Base-by-base conservation (phyloP, 2,329 filamentous ascomycete species). In the Talaromyces sp. region DNA sequence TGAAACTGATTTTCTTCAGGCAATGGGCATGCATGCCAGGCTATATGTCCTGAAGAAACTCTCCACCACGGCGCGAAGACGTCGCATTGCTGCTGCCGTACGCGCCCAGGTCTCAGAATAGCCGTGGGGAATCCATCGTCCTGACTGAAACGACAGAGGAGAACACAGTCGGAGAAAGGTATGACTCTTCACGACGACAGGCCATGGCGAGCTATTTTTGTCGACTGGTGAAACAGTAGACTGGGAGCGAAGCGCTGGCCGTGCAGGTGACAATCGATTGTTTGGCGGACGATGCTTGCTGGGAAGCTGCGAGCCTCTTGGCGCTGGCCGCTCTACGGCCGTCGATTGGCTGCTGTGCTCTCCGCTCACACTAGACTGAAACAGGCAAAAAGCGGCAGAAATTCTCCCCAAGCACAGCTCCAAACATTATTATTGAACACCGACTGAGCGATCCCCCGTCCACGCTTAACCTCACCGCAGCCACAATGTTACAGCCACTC, bases 401-500 rank as follows among this genome's bases (percentile, higher is more conserved):
- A 71, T 74, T 73, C 71, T 75, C 59, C 61, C 46, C 32, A 35
- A 14, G 11, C 35, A n/a, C 24, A 46, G 43, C 43, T 46, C 43
- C 21, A 46, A 46, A 46, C 14, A 17, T 7, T n/a, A 17, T 38
- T n/a, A 17, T n/a, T n/a, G 17, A 17, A 13, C 19, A 46, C 19
- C 19, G 21, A 46, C 9, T 46, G 8, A 41, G 11, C n/a, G 38
- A 41, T 8, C n/a, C 19, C 21, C 11, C 13, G n/a, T 46, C 43
- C 43, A 11, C 43, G 43, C n/a, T 19, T 19, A 46, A 46, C 21
- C 43, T 46, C 43, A 19, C 43, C 43, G n/a, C 43, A 46, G 21
- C 43, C 31, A 59, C 35, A 69, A 78, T 79, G 73, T 70, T 78
- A 67, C 73, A 74, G 69, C 71, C 73, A 67, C 64, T 75, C 62